These are phyloP conservation scores for Poa pratensis DNA, from an alignment of 176 grass and related monocot genomes.

Conservation along the genomic window DNA sequence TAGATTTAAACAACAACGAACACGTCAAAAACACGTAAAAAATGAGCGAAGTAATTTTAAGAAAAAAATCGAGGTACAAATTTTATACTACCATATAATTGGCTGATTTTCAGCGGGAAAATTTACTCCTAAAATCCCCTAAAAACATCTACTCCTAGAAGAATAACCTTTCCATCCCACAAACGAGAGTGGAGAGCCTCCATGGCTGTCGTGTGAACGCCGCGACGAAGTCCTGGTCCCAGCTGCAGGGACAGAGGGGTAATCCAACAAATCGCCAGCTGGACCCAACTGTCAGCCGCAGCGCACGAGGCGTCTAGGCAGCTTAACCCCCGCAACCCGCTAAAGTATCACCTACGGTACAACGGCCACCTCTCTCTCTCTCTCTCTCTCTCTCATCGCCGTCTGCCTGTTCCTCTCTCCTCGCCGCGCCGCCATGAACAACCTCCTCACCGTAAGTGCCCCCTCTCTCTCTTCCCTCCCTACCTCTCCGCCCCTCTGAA, in stretches of 20 bases:
- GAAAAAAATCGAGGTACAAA: too few relatives aligned
- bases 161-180: too few relatives aligned
- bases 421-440: conserved; percentile 64
- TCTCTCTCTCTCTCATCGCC: conserved; percentile 37
- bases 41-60: too few relatives aligned
- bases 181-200: background rate
- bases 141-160: too few relatives aligned
- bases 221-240: background rate
- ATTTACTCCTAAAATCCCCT: too few relatives aligned
- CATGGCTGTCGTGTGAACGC: background rate
- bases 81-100: too few relatives aligned
- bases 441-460: conserved; percentile 65
- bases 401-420: conserved; percentile 38
- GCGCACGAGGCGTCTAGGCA: background rate
- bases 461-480: background rate
- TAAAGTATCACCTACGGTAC: conserved; percentile 45
- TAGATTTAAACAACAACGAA: too few relatives aligned
- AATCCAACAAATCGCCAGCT: background rate
- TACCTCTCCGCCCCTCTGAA: background rate
- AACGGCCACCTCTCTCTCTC: conserved; percentile 37
- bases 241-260: background rate
- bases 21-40: too few relatives aligned
- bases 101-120: too few relatives aligned
- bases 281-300: conserved; percentile 19
- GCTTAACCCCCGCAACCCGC: background rate